Conservation (phyloP, 2,329 filamentous ascomycete genomes). For the Helotiales sp. region DNA sequence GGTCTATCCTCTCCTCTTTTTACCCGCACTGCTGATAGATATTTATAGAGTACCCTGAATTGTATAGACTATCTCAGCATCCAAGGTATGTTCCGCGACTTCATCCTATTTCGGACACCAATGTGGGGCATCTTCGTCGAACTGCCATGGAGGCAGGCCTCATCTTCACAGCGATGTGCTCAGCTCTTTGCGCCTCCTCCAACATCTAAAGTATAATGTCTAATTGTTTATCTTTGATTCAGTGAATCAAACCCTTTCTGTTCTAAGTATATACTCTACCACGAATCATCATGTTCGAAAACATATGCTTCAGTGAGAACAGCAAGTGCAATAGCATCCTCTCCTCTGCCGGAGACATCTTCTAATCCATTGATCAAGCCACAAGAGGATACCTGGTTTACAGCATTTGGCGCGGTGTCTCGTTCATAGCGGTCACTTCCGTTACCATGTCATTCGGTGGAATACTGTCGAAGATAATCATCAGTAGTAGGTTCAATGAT, state of each 20-base stretch:
- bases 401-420: conserved; percentile 67
- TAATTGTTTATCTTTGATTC: conserved; percentile 61
- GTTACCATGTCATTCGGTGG: conserved; percentile 64
- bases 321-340: conserved; percentile 63
- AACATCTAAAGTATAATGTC: conserved; percentile 54
- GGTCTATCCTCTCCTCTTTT: conserved; percentile 52
- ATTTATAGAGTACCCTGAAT: conserved; percentile 54
- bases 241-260: conserved; percentile 60
- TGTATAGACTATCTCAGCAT: conserved; percentile 70
- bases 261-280: conserved; percentile 59
- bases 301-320: conserved; percentile 60
- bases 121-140: conserved; percentile 63
- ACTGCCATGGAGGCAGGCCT: conserved; percentile 58
- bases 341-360: conserved; percentile 56
- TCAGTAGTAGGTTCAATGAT: conserved; percentile 70
- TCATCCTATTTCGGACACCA: conserved; percentile 66
- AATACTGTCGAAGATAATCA: conserved; percentile 63
- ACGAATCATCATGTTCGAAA: conserved; percentile 65
- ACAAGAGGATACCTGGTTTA: conserved; percentile 55
- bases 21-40: conserved; percentile 36
- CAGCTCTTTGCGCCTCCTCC: conserved; percentile 60
- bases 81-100: conserved; percentile 65
- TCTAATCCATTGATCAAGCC: conserved; percentile 51
- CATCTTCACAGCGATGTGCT: conserved; percentile 58
- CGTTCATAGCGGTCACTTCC: conserved; percentile 57